Evolutionary conservation across 1,139 yeast species (phyloP).

Genomic region (Kodamaea ohmeri): DNA sequence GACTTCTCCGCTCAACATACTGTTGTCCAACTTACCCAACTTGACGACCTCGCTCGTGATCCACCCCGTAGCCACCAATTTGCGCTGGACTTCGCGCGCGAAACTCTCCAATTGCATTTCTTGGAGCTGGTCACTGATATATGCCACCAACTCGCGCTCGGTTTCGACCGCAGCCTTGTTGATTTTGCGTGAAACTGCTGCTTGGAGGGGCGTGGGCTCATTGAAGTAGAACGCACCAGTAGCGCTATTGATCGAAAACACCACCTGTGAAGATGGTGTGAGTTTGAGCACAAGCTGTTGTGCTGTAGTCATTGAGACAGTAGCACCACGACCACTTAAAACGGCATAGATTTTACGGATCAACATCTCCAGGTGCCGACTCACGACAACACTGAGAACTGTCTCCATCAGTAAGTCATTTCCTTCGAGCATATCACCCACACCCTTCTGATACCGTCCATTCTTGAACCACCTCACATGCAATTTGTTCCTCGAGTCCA

Average conservation of each 20-base stretch:
- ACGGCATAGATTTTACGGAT: constrained; percentile 5
- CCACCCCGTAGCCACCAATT: constrained; percentile 68
- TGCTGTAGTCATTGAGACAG: neutral
- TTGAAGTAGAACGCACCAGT: constrained; percentile 45
- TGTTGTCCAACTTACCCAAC: constrained; percentile 38
- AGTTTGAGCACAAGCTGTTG: constrained; percentile 34
- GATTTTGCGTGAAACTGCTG: constrained; percentile 32
- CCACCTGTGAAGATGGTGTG: constrained; percentile 34
- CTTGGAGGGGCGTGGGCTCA: constrained; percentile 44
- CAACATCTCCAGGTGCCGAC: constrained; percentile 36
- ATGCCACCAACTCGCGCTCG: constrained; percentile 33
- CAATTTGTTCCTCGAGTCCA: constrained; percentile 50
- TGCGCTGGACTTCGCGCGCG: constrained; percentile 49
- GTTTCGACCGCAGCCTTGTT: constrained; percentile 28
- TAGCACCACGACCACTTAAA: constrained; percentile 5
- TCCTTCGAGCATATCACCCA: neutral
- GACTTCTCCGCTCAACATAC: constrained; percentile 19
- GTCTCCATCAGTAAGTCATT: constrained; percentile 13
- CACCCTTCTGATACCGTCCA: constrained; percentile 31
- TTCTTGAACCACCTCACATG: constrained; percentile 69
- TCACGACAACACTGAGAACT: constrained; percentile 24
- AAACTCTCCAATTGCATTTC: constrained; percentile 54
- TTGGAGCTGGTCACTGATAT: constrained; percentile 38
- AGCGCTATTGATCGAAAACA: constrained; percentile 45
- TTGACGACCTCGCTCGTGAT: constrained; percentile 54